A percentile compares a stretch with the other conserved stretches of the same genome.
Conservation (phyloP, 2,329 filamentous ascomycete genomes). For the Dryadomyces sulphureus region DNA sequence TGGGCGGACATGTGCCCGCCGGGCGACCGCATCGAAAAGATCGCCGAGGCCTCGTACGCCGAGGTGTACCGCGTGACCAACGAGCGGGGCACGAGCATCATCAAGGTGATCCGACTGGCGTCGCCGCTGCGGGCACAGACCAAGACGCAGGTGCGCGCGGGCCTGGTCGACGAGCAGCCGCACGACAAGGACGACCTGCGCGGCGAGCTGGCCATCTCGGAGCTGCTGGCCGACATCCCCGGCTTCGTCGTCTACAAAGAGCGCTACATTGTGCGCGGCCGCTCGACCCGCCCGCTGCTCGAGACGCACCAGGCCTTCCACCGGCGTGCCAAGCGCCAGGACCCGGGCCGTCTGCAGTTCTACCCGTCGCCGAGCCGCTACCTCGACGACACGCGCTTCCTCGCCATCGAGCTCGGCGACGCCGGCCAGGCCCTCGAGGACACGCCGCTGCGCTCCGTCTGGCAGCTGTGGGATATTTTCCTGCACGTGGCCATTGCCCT, state of each 20-base stretch:
- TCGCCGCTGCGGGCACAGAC: conserved; percentile 44
- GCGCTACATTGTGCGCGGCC: conserved; percentile 43
- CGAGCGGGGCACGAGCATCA: conserved; percentile 44
- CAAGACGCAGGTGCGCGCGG: conserved; percentile 36
- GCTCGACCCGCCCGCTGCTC: conserved; percentile 35
- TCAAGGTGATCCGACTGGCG: conserved; percentile 46
- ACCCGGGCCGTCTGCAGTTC: conserved; percentile 41
- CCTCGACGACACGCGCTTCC: conserved; percentile 39
- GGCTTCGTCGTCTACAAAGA: conserved; percentile 54
- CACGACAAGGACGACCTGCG: conserved; percentile 38
- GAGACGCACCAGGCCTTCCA: conserved; percentile 47
- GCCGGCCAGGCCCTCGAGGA: conserved; percentile 46
- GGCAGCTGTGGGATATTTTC: conserved; percentile 49
- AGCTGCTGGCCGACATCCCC: conserved; percentile 47
- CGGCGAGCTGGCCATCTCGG: conserved; percentile 47
- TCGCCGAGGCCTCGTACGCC: conserved; percentile 51
- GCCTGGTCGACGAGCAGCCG: conserved; percentile 43
- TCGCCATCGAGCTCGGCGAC: conserved; percentile 49
- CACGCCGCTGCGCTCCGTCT: conserved; percentile 30
- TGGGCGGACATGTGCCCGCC: conserved; percentile 45
- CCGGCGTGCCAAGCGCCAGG: conserved; percentile 35
- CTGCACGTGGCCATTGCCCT: conserved; percentile 45
- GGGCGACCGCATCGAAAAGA: conserved; percentile 41
- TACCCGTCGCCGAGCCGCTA: conserved; percentile 49
- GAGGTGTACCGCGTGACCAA: conserved; percentile 51